Conservation (phyloP, 2,329 filamentous ascomycete species). For the Fusarium setosum region DNA sequence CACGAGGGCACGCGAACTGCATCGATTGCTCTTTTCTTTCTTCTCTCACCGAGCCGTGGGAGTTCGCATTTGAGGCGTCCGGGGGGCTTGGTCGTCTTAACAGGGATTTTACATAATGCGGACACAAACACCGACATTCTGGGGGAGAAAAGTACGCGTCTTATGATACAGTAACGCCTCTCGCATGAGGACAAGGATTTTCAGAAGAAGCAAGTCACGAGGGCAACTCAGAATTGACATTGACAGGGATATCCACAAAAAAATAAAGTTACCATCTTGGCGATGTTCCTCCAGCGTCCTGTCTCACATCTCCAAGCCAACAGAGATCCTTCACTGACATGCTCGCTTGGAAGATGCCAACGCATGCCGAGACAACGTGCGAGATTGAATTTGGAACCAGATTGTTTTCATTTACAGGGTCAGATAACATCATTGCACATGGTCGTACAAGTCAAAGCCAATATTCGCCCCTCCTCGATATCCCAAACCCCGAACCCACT, state of each 20-base stretch:
- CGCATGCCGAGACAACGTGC: not conserved
- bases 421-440: slow-evolving; percentile 16
- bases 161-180: not conserved
- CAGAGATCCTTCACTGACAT: not conserved
- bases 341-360: not conserved
- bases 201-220: slow-evolving; percentile 6
- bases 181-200: not conserved
- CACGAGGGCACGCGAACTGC: not conserved
- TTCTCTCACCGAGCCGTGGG: not conserved
- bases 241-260: not conserved
- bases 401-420: slow-evolving; percentile 22
- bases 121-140: slow-evolving; percentile 2
- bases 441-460: slow-evolving; percentile 4
- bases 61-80: slow-evolving; percentile 1
- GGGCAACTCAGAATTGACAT: not conserved
- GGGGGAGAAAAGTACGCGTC: not conserved
- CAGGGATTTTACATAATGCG: not conserved
- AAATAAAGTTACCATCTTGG: not conserved
- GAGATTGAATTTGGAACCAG: slow-evolving; percentile 5
- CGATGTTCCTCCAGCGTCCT: not conserved
- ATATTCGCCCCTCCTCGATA: slow-evolving; percentile 31
- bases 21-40: not conserved
- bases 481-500: slow-evolving; percentile 27
- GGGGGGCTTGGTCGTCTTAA: not conserved
- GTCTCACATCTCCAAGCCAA: not conserved